Percentiles rank a stretch among this genome's conserved stretches.
Evolutionary conservation across 495 filamentous ascomycete genomes (phyloP).

Genomic region (Terfezia claveryi): DNA sequence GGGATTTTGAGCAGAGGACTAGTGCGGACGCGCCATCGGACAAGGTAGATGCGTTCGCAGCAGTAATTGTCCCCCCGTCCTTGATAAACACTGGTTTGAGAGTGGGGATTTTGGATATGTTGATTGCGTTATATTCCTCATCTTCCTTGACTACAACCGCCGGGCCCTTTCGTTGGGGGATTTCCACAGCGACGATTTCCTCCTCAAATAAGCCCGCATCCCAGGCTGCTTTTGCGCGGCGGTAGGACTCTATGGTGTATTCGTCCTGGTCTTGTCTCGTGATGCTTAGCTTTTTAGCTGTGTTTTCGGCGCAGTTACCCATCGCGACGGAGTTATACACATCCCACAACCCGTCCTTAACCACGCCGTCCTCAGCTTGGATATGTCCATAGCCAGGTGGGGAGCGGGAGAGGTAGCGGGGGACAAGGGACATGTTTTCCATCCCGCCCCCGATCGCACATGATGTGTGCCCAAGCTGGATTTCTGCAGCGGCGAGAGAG

Average conservation of each 20-base stretch:
- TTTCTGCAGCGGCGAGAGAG: conserved; percentile 71
- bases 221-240: conserved; percentile 83
- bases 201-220: conserved; percentile 53
- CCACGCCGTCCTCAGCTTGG: conserved; percentile 70
- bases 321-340: conserved; percentile 82
- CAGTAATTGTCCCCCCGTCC: conserved; percentile 78
- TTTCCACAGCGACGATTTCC: conserved; percentile 67
- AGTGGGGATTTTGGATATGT: conserved; percentile 59
- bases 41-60: conserved; percentile 77
- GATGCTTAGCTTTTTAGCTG: conserved; percentile 66
- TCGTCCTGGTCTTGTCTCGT: conserved; percentile 68
- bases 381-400: conserved; percentile 68
- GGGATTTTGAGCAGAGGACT: conserved; percentile 52
- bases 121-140: conserved; percentile 69
- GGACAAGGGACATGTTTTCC: conserved; percentile 90
- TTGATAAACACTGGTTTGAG: conserved; percentile 80
- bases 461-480: conserved; percentile 69
- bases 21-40: conserved; percentile 90
- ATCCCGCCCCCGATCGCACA: conserved; percentile 85
- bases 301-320: conserved; percentile 93
- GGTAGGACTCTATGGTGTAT: conserved; percentile 72
- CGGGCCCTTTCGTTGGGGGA: conserved; percentile 66
- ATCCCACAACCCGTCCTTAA: conserved; percentile 91
- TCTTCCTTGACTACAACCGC: conserved; percentile 47
- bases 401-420: conserved; percentile 67